Evolutionary conservation across 1,139 yeast species (phyloP), one percentile per base, ranked within the genome.

Genomic region (Meyerozyma guilliermondii): DNA sequence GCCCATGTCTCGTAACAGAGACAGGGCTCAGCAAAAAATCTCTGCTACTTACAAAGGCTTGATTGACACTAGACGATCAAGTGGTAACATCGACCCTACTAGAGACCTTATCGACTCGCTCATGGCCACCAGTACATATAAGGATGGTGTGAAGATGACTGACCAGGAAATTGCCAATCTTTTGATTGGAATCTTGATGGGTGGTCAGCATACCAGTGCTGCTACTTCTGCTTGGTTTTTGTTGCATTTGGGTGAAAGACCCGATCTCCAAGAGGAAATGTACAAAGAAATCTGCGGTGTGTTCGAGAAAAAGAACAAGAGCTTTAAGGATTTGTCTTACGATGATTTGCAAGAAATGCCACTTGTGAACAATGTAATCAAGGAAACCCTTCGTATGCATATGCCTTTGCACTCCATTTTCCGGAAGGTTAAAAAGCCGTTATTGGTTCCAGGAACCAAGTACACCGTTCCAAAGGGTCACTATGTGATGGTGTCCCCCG

Each of bases 141-240:
- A 87, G 63, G 98, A 92, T 60, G 98, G 98, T 52, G 81, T 82
- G 38, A 76, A 78, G 57, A 89, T 92, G 97, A 83, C 96, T 33
- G 98, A 94, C 63, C 83, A 83, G 62, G 96, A 92, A 68, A 88
- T 92, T 60, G 95, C 98, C 35, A 86, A 91, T 66, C 74, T 94
- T 62, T 74, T 89, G 66, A 92, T 92, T 65, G 99, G 98, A 62
- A 83, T 94, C 43, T 76, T 94, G 50, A 92, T 92, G 99, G 99
- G 98, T 55, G 99, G 98, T 48, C 99, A 92, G 71, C 99, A 92
- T 66, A 94, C 99, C 26, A 86, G 96, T 53, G 95, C 98, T 39
- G 79, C 98, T 23, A 92, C 98, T 22, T 87, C 96, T 39, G 87
- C 97, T 23, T 92, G 98, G 98, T 81, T 81, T 58, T 73, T 92